Base-by-base conservation (phyloP, 1,284 basidiomycete genomes). In the Gymnopus androsaceus region DNA sequence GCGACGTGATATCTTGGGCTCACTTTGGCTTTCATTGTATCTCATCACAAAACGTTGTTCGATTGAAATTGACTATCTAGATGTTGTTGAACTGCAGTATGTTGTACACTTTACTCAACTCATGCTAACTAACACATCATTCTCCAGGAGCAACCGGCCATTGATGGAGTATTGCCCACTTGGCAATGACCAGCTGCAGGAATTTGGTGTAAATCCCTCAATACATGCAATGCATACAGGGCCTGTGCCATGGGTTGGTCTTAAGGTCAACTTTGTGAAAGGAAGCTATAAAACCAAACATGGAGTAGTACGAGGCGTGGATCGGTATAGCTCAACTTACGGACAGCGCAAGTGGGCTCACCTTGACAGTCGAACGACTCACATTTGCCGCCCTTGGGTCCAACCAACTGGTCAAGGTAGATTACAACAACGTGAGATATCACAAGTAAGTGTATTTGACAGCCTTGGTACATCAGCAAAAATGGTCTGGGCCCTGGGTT, bases 341-440 rank as follows among this genome's bases (percentile, higher is more conserved):
- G 15, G 14, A 27, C 28, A 40, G 17, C 12, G 19, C 17, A 30
- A 51, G 36, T 27, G 49, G 49, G 27, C 8, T 51, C 12, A 27
- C 6, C 4, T 19, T 51, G 9, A 51, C 49, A 27, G 36, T 51
- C 23, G 49, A 51, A 38, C 38, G 49, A 23, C 31, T 15, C 19
- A 28, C 41, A 12, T n/a, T 51, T 5, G 41, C 49, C 9, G 17
- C 49, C 2, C n/a, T n/a, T n/a, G 19, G 17, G n/a, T 27, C 25
- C 36, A 11, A 41, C 4, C 8, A n/a, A n/a, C 9, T 51, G 23
- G 49, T 51, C 37, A 51, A 51, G 36, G 49, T 51, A 2, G 49
- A 51, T 11, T 51, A 51, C 19, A 27, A 51, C 11, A 19, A 9
- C 4, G 49, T 51, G 7, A 5, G 49, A 11, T 38, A 40, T 19